phyloP scores from a whole-genome alignment of 768 basidiomycete genomes.

The Tricholoma bakamatsutake region DNA sequence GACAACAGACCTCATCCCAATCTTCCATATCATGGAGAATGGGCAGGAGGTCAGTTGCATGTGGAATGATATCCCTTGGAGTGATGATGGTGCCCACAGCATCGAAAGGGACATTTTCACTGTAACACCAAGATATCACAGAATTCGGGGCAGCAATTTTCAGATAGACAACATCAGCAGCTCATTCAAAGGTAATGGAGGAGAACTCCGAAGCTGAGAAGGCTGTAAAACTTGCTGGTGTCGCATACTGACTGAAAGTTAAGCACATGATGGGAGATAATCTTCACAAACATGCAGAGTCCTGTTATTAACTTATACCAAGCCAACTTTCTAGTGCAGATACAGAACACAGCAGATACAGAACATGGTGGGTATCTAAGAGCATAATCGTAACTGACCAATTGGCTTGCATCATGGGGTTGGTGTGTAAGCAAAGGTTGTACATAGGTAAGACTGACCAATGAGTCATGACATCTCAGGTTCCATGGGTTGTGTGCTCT shows the following conservation, averaged over 20 bases:
- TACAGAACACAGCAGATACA: background rate
- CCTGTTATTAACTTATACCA: too few relatives aligned
- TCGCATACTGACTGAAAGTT: background rate
- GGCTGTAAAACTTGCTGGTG: background rate
- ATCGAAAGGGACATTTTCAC: background rate
- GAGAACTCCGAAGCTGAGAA: slow-evolving; percentile 2
- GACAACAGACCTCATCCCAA: background rate
- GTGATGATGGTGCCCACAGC: slow-evolving; percentile 1
- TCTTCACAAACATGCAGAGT: background rate
- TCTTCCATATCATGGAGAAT: slow-evolving; percentile 4
- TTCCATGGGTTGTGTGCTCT: too few relatives aligned
- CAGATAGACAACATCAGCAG: slow-evolving; percentile 1
- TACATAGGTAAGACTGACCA: too few relatives aligned
- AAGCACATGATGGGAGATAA: background rate
- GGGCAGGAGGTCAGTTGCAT: slow-evolving; percentile 1
- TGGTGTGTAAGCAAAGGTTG: too few relatives aligned
- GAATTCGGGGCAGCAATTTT: slow-evolving; percentile 1
- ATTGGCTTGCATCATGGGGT: too few relatives aligned
- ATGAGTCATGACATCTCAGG: too few relatives aligned
- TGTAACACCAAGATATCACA: background rate
- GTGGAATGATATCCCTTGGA: slow-evolving; percentile 2
- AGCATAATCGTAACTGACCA: too few relatives aligned
- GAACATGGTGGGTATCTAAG: slow-evolving; percentile 2
- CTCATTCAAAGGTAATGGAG: background rate
- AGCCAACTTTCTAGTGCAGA: too few relatives aligned